A percentile compares a stretch with the other conserved stretches of the same genome.
These are phyloP conservation scores for Acanthamoeba triangularis DNA, from an alignment of 208 protist species.

Conservation along the genomic window DNA sequence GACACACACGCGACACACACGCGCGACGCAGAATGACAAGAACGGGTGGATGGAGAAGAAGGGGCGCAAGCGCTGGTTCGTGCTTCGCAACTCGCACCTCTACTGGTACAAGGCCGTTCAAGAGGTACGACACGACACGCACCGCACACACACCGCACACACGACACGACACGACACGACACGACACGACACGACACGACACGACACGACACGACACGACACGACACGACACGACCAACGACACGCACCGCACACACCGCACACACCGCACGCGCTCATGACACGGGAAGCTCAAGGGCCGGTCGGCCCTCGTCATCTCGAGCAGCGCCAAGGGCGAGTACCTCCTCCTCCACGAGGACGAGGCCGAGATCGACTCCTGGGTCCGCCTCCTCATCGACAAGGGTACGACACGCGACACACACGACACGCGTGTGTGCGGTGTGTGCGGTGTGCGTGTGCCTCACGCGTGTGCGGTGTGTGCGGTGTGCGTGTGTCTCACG, in stretches of 20 bases:
- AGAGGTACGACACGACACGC: neutral
- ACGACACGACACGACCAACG: neutral
- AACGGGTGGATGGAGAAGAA: constrained; percentile 56
- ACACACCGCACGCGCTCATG: neutral
- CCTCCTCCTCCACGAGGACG: constrained; percentile 20
- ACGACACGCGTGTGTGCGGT: too few species aligned
- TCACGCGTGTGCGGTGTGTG: neutral
- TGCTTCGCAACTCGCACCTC: constrained; percentile 3
- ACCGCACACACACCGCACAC: too few species aligned
- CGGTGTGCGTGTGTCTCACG: neutral
- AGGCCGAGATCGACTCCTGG: constrained; percentile 12
- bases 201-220: too few species aligned
- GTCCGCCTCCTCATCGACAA: constrained; percentile 16
- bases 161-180: neutral
- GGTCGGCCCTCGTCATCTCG: constrained; percentile 49
- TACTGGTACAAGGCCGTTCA: constrained; percentile 38
- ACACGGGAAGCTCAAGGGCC: constrained; percentile 1
- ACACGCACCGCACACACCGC: too few species aligned
- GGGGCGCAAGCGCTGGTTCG: constrained; percentile 40
- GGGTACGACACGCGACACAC: neutral
- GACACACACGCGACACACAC: neutral
- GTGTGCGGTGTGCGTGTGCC: neutral
- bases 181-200: neutral
- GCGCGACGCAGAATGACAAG: constrained; percentile 24
- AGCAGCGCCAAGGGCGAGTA: neutral